Base-by-base conservation (phyloP, 2,329 filamentous ascomycete species). In the Colletotrichum limetticola region DNA sequence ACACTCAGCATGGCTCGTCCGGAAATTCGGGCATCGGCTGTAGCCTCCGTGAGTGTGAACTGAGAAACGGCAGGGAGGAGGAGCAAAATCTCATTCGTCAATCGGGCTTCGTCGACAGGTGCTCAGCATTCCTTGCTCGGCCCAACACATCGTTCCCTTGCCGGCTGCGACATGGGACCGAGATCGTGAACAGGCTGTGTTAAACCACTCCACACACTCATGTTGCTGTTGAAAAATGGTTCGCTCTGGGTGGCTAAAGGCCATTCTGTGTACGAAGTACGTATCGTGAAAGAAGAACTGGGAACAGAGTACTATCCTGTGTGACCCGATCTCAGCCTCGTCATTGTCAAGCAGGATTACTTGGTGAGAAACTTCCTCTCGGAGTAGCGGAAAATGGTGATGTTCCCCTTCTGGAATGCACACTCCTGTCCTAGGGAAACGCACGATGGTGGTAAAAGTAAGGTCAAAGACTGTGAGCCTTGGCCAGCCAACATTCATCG, bases 361-460 rank as follows among this genome's bases (percentile, higher is more conserved):
- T 19, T 63, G 52, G 24, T 37, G 49, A 53, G 28, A 42, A 49
- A 9, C 7, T 28, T 24, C 3, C 42, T 6, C 32, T 9, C 26
- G 28, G 16, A 32, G 46, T 37, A 46, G 59, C 35, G 56, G 46
- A 55, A 56, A 65, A 49, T 35, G 60, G 52, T 56, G 49, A 57
- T 70, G 60, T 55, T 72, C 60, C 55, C 26, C 26, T 60, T 22
- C 30, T 32, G 56, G 60, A 70, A 65, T 70, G 70, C 66, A 42
- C n/a, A 32, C 46, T 56, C 61, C 22, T 24, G 19, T 16, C 53
- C 46, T 65, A 55, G 56, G 46, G 55, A 49, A 70, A 59, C 37
- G 37, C 59, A 28, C 12, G 56, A 68, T 26, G 65, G 37, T 37
- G 16, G 62, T 46, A 11, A 42, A 42, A 14, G 65, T 32, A 26